A percentile compares a stretch with the other conserved stretches of the same genome.
These are phyloP conservation scores for Populus deltoides DNA, from an alignment of 345 rosid genomes.

Conservation along the genomic window DNA sequence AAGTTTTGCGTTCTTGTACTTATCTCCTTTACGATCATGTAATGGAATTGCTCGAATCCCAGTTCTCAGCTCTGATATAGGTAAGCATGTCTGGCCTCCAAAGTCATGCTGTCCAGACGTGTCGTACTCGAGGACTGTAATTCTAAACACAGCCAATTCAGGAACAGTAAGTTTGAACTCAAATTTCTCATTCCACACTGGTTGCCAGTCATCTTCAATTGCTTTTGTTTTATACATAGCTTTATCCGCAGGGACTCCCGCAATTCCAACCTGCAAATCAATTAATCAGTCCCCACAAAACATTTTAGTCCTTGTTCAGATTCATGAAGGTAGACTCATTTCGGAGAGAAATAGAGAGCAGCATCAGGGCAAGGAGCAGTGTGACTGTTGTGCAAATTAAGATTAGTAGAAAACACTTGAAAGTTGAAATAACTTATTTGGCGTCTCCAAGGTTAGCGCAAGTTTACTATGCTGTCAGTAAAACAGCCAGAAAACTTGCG, in stretches of 20 bases:
- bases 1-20: constrained; percentile 18
- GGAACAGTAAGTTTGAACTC: constrained; percentile 43
- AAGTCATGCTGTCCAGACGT: constrained; percentile 36
- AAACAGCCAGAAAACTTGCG: no score
- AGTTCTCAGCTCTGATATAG: constrained; percentile 36
- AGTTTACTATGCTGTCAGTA: not conserved
- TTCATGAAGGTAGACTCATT: not conserved
- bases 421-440: no score
- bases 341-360: not conserved
- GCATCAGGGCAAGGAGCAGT: not conserved
- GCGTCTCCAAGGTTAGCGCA: not conserved
- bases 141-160: constrained; percentile 54
- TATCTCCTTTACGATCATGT: constrained; percentile 26
- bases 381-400: not conserved
- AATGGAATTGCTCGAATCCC: constrained; percentile 46
- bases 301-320: not conserved
- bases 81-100: constrained; percentile 54
- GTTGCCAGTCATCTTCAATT: constrained; percentile 28
- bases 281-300: constrained; percentile 6
- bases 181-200: constrained; percentile 41
- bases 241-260: constrained; percentile 45
- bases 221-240: constrained; percentile 12
- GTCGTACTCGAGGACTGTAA: constrained; percentile 49
- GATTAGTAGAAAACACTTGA: not conserved
- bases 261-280: constrained; percentile 46